Evolutionary conservation across 2,329 filamentous ascomycete species (phyloP), one percentile per base, ranked within the genome.

Genomic region (Paecilomyces formosus): DNA sequence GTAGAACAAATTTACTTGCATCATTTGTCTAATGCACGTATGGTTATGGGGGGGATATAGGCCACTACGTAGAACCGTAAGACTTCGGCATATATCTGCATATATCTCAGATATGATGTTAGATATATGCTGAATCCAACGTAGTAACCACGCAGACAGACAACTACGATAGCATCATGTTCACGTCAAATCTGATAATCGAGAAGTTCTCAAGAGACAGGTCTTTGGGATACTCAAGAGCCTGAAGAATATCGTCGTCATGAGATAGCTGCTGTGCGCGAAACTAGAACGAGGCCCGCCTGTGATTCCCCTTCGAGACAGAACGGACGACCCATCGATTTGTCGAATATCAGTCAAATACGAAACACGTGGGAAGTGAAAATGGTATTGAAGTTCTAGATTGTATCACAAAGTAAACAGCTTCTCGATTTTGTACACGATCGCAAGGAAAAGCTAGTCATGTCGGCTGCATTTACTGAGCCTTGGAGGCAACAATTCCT

Each of bases 401-500:
- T 30, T 59, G 58, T 33, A 54, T 59, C 53, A 63, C 59, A 55
- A 73, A 65, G 69, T 63, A 63, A 71, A 69, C 66, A 68, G 67
- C 65, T 67, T 65, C 63, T 67, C 66, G 70, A 68, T 74, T 75
- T 74, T 75, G 67, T 74, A 75, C 72, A 75, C 66, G 66, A 71
- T 69, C 67, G 65, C 65, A 65, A 69, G 64, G 66, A 64, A 63
- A 67, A 58, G 63, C 65, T 63, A 69, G 39, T 65, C 64, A 70
- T 64, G 55, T 62, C 59, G 61, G 58, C 60, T 66, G 66, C 70
- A 68, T 69, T 69, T 73, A 74, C 68, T 73, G 69, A 62, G 71
- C 65, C 68, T 75, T 75, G 65, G 72, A 59, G 55, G 72, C 60
- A 70, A 75, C 71, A 66, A 75, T 74, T 60, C 72, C 73, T 75